Percentiles rank a stretch among this genome's conserved stretches.
phyloP scores from a whole-genome alignment of 176 grass and related monocot genomes.

The Urochloa ruziziensis region DNA sequence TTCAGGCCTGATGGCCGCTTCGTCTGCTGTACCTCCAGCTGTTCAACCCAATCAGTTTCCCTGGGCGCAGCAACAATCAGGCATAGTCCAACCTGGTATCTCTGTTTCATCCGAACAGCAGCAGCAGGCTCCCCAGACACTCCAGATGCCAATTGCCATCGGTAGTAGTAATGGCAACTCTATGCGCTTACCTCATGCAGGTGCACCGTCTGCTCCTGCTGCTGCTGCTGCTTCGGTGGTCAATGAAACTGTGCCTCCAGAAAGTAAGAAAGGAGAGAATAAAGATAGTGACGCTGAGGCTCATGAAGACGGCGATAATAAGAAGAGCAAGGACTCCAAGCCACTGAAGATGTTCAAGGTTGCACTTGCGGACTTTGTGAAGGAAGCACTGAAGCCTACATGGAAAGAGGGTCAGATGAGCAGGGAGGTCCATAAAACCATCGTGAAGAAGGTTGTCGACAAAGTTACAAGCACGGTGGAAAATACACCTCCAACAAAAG shows the following conservation, averaged over 20 bases:
- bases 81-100: conserved; percentile 21
- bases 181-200: conserved; percentile 26
- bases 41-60: conserved; percentile 42
- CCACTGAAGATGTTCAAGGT: conserved; percentile 80
- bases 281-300: conserved; percentile 46
- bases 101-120: conserved; percentile 41
- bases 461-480: conserved; percentile 86
- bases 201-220: neutral
- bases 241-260: conserved; percentile 41
- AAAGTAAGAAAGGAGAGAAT: conserved; percentile 50
- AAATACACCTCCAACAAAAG: conserved; percentile 77
- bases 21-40: conserved; percentile 18
- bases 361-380: conserved; percentile 82
- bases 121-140: conserved; percentile 30
- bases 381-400: conserved; percentile 85
- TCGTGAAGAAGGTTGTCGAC: conserved; percentile 97
- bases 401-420: conserved; percentile 98
- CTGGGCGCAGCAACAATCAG: conserved; percentile 45
- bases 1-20: conserved; percentile 22
- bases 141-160: conserved; percentile 32
- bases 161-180: conserved; percentile 33
- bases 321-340: conserved; percentile 73
- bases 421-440: conserved; percentile 88
- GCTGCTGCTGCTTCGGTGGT: conserved; percentile 21
- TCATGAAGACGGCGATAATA: conserved; percentile 51